Evolutionary conservation across 768 basidiomycete genomes (phyloP), one percentile per base, ranked within the genome.

Genomic region (Calocera viscosa): DNA sequence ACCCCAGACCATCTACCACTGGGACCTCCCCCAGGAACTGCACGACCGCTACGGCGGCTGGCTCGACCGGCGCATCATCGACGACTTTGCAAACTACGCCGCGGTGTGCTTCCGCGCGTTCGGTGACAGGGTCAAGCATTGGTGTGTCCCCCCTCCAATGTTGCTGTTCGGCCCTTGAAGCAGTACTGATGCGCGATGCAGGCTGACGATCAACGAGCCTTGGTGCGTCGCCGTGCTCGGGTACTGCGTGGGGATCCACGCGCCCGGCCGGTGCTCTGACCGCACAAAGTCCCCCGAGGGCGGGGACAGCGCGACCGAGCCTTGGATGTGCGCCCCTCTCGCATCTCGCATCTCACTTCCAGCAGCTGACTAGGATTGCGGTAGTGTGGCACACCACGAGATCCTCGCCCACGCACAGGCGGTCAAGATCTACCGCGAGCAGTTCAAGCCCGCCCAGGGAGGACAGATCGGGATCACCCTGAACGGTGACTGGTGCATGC

Each of bases 401-500:
- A 85, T 90, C 47, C 77, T 89, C 28, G 80, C 89, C 0, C 90
- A 90, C 70, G 89, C 87, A 0, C 73, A 81, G 68, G 85, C 85
- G 22, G 83, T 83, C 53, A 84, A 88, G 72, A 70, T 84, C 14
- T 90, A 89, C 72, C 83, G 86, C 32, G 81, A 84, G 32, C 75
- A 85, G 64, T 90, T 84, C 80, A 85, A 88, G 75, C 70, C 80
- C 2, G 74, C 68, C 1, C 87, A 89, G 73, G 78, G 81, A 11
- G 90, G 88, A 26, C 77, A 80, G 69, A 87, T 90, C 70, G 88
- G 88, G n/a, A 89, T 91, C 72, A 90, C 89, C 0, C 78, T 90
- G 49, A 89, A 89, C 70, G 86, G 87, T 12, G 86, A 88, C 73
- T 89, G 86, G 86, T 79, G 82, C 34, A 83, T 86, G 74, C 88